Evolutionary conservation across 202 grass and related monocot genomes (phyloP).

Genomic region (Schoenoplectus tabernaemontani): DNA sequence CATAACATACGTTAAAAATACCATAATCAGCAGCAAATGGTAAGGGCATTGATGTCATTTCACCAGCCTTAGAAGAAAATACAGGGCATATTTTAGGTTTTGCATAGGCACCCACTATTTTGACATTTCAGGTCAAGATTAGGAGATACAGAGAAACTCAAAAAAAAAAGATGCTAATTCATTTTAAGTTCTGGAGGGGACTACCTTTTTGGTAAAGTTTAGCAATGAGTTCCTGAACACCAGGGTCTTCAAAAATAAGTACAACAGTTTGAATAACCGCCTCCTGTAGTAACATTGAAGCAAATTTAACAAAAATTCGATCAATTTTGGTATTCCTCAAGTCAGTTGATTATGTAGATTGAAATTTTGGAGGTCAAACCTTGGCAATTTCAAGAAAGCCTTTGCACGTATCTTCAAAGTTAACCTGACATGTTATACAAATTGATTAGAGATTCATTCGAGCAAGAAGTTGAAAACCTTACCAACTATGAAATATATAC

Average conservation of each 20-base stretch:
- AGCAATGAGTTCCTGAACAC: slow-evolving; percentile 75
- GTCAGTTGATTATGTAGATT: neutral
- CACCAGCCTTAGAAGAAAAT: neutral
- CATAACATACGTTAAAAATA: neutral
- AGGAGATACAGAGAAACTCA: slow-evolving; percentile 24
- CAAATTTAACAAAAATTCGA: neutral
- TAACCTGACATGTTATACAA: slow-evolving; percentile 55
- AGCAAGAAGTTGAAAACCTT: slow-evolving; percentile 17
- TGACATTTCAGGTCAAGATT: neutral
- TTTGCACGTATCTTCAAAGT: slow-evolving; percentile 99
- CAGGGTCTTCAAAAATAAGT: slow-evolving; percentile 98
- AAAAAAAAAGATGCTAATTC: neutral
- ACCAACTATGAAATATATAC: slow-evolving; percentile 15
- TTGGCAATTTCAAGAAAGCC: slow-evolving; percentile 98
- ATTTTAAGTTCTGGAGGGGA: slow-evolving; percentile 58
- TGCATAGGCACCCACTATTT: neutral
- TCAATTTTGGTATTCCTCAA: neutral
- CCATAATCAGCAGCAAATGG: neutral
- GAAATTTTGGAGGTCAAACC: slow-evolving; percentile 46
- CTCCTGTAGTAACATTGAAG: slow-evolving; percentile 55
- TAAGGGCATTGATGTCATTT: neutral
- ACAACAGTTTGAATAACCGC: slow-evolving; percentile 75
- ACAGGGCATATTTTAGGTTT: neutral
- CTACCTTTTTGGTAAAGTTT: slow-evolving; percentile 97
- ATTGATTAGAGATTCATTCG: slow-evolving; percentile 17